Evolutionary conservation across 2,329 filamentous ascomycete species (phyloP).

Genomic region (Penicillium sp.): DNA sequence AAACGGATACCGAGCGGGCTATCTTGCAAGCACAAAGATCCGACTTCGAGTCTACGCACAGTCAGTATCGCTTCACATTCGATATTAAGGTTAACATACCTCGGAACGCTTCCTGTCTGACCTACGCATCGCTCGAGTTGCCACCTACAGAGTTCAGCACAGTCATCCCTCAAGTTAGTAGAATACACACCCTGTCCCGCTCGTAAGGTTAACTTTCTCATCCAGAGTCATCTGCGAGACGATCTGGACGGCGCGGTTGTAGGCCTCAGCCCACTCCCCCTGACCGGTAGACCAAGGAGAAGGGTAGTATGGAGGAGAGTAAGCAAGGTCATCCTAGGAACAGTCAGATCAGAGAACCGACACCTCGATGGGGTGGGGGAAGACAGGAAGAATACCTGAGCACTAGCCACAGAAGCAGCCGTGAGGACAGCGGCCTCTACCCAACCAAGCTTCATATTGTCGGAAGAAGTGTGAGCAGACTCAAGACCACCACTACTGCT

Average conservation of each 20-base stretch:
- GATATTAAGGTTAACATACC: conserved; percentile 25
- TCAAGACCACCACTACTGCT: not conserved
- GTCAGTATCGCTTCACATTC: not conserved
- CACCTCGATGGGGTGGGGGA: not conserved
- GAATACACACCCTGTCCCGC: conserved; percentile 74
- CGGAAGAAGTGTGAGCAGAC: conserved; percentile 8
- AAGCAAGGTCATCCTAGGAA: conserved; percentile 35
- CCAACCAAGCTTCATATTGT: conserved; percentile 43
- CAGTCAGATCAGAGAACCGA: not conserved
- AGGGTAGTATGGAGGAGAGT: conserved; percentile 74
- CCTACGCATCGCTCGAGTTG: conserved; percentile 76
- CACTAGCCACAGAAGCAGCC: conserved; percentile 38
- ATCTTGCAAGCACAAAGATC: conserved; percentile 83
- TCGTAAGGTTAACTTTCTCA: conserved; percentile 95
- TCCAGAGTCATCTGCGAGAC: conserved; percentile 80
- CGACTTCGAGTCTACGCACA: conserved; percentile 57
- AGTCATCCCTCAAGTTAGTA: not conserved
- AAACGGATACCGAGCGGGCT: conserved; percentile 79
- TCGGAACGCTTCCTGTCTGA: conserved; percentile 60
- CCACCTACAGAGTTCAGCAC: conserved; percentile 56
- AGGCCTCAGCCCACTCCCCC: conserved; percentile 76
- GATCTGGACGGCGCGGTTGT: conserved; percentile 75
- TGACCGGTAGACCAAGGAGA: conserved; percentile 83
- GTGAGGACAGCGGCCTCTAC: conserved; percentile 38
- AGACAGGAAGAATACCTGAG: conserved; percentile 33